Evolutionary conservation across 441 rosid species (phyloP), one percentile per base, ranked within the genome.

Genomic region (Theobroma grandiflorum): DNA sequence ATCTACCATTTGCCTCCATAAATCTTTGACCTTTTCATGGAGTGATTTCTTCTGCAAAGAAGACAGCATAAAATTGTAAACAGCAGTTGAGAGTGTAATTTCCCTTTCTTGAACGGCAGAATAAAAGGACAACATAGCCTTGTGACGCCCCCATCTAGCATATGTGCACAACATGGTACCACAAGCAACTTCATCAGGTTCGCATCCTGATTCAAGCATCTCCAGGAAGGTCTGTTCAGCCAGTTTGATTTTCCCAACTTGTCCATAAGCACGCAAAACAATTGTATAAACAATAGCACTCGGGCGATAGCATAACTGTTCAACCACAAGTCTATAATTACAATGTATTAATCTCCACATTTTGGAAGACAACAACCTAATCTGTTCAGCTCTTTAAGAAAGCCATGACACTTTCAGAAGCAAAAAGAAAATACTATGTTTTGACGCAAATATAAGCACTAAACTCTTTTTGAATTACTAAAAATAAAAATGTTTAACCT

Each of bases 71-170:
- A 96, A 96, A 84, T 94, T 96, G 89, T 89, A 96, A 43, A 94
- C 99, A 8, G 97, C 85, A 77, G 84, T 84, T 20, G 98, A 81
- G 18, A 90, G 91, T 12, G 47, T 8, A 4, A 96, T 75, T 50
- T 86, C 86, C 78, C 99, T 88, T 75, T 93, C 97, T 83, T 88
- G 84, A 72, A 93, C 88, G 12, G 98, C 98, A 75, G 93, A 86
- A 82, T 89, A 88, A 83, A 94, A 93, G 1, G 94, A 87, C 76
- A 90, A 52, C 99, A 96, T 94, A 68, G 97, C 93, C 78, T 86
- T 89, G 76, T 93, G 98, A 43, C 87, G 88, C 22, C 98, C 99
- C 99, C 99, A 96, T 86, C 98, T 88, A 14, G 99, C 99, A 82
- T 96, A 96, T 9, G 95, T 82, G 84, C 99, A 96, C 78, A 96